Evolutionary conservation across 2,329 filamentous ascomycete genomes (phyloP).

Genomic region (Colletotrichum acutatum): DNA sequence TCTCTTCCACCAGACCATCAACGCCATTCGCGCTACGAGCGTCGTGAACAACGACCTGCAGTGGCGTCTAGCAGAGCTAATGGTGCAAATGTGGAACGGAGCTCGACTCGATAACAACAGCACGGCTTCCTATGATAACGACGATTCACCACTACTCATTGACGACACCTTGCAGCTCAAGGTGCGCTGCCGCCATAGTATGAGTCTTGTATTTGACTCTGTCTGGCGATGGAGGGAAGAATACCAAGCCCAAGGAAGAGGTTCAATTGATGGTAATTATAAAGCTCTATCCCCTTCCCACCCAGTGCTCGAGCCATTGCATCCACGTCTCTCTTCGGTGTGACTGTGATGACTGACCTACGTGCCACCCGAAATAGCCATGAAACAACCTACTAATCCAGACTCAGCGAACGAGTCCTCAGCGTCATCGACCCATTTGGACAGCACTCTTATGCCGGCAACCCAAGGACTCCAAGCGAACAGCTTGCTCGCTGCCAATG

Average conservation of each 20-base stretch:
- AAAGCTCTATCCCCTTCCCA: constrained; percentile 24
- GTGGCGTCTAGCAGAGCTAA: constrained; percentile 83
- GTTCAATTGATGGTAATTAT: constrained; percentile 75
- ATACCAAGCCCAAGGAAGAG: constrained; percentile 77
- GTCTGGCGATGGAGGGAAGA: constrained; percentile 89
- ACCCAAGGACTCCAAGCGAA: constrained; percentile 60
- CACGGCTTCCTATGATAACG: constrained; percentile 57
- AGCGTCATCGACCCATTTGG: constrained; percentile 73
- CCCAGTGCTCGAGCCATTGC: constrained; percentile 31
- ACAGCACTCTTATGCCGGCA: constrained; percentile 65
- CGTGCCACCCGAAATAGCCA: constrained; percentile 59
- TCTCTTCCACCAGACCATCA: constrained; percentile 78
- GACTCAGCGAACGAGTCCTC: constrained; percentile 82
- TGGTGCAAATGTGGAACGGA: constrained; percentile 87
- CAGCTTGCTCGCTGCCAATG: constrained; percentile 60
- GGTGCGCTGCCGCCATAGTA: constrained; percentile 85
- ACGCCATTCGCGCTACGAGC: constrained; percentile 76
- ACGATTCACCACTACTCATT: constrained; percentile 60
- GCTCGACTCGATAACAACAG: constrained; percentile 63
- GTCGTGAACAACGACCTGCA: constrained; percentile 83
- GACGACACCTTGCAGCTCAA: constrained; percentile 83
- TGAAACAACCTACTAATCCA: constrained; percentile 88
- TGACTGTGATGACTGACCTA: constrained; percentile 41
- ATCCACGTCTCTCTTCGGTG: constrained; percentile 38
- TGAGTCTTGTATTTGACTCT: constrained; percentile 86